Conservation (phyloP, 2,329 filamentous ascomycete genomes). For the Colletotrichum sp. region DNA sequence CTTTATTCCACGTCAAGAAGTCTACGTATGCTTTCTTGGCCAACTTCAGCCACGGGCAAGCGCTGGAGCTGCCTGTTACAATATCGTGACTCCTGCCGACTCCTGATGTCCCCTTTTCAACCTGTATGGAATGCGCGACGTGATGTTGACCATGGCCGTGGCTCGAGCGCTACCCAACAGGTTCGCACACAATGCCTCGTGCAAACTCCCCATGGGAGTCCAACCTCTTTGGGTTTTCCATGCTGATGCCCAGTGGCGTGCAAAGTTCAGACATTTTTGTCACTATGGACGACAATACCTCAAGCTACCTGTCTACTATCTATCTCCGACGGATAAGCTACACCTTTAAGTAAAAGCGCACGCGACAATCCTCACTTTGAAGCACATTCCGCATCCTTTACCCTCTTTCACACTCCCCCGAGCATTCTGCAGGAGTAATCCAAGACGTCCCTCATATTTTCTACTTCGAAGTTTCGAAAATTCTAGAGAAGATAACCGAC, state of each 20-base stretch:
- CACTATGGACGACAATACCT: background rate
- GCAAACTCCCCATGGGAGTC: too few relatives aligned
- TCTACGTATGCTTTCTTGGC: too few relatives aligned
- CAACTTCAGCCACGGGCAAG: too few relatives aligned
- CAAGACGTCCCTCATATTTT: background rate
- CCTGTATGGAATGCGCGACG: background rate
- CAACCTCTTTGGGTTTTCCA: background rate
- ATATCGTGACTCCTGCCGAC: too few relatives aligned
- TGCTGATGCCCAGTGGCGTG: background rate
- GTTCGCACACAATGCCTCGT: background rate
- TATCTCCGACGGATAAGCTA: background rate
- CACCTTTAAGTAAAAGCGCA: too few relatives aligned
- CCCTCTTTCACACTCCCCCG: accelerated
- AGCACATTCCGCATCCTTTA: background rate
- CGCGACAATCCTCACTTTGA: background rate
- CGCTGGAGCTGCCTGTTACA: too few relatives aligned
- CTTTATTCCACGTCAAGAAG: too few relatives aligned
- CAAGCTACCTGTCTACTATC: background rate
- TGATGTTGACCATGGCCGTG: background rate
- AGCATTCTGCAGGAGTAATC: background rate
- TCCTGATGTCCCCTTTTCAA: background rate
- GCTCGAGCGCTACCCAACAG: background rate
- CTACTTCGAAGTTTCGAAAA: background rate
- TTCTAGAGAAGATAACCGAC: accelerated
- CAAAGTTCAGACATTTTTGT: background rate